These are phyloP conservation scores for Chrysosporium keratinophilum DNA, from an alignment of 2,329 filamentous ascomycete species.

Conservation along the genomic window DNA sequence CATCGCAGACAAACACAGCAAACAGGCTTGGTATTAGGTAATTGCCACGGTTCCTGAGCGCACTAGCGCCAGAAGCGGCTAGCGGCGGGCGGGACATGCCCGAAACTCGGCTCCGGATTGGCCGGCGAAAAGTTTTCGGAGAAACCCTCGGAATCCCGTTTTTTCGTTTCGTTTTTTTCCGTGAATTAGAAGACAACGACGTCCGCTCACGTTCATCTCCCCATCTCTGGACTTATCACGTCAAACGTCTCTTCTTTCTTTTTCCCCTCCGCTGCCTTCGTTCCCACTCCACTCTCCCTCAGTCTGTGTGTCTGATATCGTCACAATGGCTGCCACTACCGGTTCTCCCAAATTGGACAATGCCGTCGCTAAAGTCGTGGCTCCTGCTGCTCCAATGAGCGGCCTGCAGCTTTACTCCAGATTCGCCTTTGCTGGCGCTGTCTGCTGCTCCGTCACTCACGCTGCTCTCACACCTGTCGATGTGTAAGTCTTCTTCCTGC, in stretches of 20 bases:
- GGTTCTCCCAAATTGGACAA: constrained; percentile 10
- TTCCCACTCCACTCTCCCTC: constrained; percentile 8
- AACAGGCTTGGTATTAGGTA: neutral
- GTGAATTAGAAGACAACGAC: constrained; percentile 9
- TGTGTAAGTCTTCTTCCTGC: constrained; percentile 64
- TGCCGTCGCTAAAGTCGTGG: neutral
- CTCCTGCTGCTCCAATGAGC: constrained; percentile 16
- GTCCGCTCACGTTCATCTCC: neutral
- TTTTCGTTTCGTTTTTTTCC: constrained; percentile 10
- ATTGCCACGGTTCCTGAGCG: neutral
- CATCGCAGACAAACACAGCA: neutral
- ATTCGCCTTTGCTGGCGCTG: constrained; percentile 92
- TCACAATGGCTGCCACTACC: constrained; percentile 17
- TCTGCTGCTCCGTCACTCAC: constrained; percentile 98
- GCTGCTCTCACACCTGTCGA: constrained; percentile 94
- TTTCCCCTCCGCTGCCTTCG: neutral
- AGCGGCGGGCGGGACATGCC: constrained; percentile 1
- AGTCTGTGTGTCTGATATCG: constrained; percentile 5
- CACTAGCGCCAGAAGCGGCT: neutral
- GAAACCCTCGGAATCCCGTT: neutral
- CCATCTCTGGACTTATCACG: neutral
- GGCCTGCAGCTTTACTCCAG: constrained; percentile 75
- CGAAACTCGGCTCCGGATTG: constrained; percentile 14
- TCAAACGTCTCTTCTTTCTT: constrained; percentile 3
- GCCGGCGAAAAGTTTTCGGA: constrained; percentile 17